Conservation (phyloP, 2,329 filamentous ascomycete genomes). For the Diplodia mutila region DNA sequence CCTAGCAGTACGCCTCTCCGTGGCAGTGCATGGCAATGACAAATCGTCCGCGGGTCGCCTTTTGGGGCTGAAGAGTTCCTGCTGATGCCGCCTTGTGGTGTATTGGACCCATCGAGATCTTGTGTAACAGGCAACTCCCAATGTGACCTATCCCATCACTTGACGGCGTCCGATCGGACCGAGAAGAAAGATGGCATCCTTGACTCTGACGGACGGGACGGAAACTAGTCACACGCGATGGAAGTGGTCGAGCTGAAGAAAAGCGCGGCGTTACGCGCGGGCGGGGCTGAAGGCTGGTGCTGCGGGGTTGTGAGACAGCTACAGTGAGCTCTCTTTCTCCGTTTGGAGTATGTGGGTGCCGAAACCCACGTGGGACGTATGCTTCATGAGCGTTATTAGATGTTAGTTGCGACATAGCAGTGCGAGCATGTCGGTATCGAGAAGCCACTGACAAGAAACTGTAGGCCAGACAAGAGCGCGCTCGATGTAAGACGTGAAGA, state of each 20-base stretch:
- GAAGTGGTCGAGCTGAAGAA: not conserved
- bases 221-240: not conserved
- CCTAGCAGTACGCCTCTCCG: not conserved
- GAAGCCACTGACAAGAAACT: not conserved
- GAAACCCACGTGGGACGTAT: not conserved
- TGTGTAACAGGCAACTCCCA: not conserved
- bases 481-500: not conserved
- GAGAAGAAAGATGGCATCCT: not conserved
- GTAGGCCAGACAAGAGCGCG: not conserved
- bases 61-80: not conserved
- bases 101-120: not conserved
- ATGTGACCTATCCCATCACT: conserved; percentile 1
- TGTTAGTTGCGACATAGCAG: not conserved
- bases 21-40: not conserved
- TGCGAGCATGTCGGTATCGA: not conserved
- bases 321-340: not conserved
- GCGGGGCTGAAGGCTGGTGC: not conserved
- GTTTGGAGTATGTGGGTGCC: not conserved
- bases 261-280: not conserved
- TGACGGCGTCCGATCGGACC: not conserved
- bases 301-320: not conserved
- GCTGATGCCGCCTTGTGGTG: not conserved
- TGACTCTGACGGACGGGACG: not conserved
- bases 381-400: not conserved
- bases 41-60: not conserved